Percentiles rank a stretch among this genome's conserved stretches.
Evolutionary conservation across 176 grass and related monocot genomes (phyloP).

Genomic region (Leersia perrieri): DNA sequence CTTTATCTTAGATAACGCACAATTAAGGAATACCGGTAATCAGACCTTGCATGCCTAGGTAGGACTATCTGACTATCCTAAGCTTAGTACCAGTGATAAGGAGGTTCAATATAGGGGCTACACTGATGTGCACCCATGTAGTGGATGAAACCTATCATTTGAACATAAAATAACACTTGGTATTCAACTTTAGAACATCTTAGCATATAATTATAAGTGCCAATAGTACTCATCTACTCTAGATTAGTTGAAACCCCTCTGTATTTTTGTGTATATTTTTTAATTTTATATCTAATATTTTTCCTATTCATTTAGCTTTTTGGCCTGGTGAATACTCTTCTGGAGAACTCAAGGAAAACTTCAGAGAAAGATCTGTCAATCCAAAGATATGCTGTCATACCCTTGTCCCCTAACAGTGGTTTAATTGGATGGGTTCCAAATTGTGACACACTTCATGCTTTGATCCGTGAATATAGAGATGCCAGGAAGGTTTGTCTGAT

Average conservation of each 20-base stretch:
- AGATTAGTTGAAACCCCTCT: not conserved
- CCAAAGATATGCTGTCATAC: slow-evolving; percentile 97
- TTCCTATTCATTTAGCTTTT: slow-evolving; percentile 65
- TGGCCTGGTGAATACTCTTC: slow-evolving; percentile 94
- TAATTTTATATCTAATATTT: slow-evolving; percentile 16
- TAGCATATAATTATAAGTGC: not conserved
- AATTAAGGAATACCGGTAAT: not conserved
- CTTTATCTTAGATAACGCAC: not conserved
- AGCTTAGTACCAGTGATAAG: not conserved
- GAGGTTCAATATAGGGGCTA: slow-evolving; percentile 3
- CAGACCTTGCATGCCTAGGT: not conserved
- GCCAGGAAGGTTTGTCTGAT: slow-evolving; percentile 82
- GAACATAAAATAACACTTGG: not conserved
- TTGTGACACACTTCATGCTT: slow-evolving; percentile 87
- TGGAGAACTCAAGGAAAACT: slow-evolving; percentile 89
- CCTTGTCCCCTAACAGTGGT: slow-evolving; percentile 92
- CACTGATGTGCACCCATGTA: not conserved
- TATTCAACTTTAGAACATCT: not conserved
- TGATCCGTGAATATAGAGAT: slow-evolving; percentile 97
- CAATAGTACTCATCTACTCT: not conserved
- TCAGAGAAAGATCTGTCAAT: slow-evolving; percentile 94
- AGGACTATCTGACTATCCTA: not conserved
- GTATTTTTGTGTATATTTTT: not conserved
- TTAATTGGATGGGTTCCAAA: slow-evolving; percentile 98
- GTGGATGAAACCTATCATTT: not conserved